phyloP scores from a whole-genome alignment of 345 rosid genomes.

The Carallia pectinifolia region DNA sequence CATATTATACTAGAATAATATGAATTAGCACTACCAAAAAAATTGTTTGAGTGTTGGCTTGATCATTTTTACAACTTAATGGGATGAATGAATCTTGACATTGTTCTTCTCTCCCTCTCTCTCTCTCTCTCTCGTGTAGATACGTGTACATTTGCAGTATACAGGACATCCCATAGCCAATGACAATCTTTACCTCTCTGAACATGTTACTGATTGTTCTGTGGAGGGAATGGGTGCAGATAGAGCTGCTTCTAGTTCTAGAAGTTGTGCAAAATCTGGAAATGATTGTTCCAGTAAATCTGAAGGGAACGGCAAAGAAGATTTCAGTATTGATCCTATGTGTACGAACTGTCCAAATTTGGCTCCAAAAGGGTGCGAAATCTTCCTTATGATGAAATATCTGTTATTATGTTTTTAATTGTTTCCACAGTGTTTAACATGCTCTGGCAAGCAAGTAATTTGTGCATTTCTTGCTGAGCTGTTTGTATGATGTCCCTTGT shows the following conservation, averaged over 20 bases:
- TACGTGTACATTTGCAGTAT: constrained; percentile 83
- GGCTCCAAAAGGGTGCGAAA: constrained; percentile 72
- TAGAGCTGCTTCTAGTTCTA: constrained; percentile 45
- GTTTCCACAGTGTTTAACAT: background rate
- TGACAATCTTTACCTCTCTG: constrained; percentile 71
- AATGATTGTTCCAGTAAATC: constrained; percentile 20
- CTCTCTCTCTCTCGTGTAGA: constrained; percentile 43
- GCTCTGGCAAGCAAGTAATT: background rate
- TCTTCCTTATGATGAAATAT: background rate
- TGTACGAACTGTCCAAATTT: constrained; percentile 79
- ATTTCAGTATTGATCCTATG: constrained; percentile 75
- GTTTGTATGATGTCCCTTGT: background rate
- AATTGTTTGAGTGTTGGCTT: too few species aligned
- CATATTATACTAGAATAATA: too few species aligned
- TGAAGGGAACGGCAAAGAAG: constrained; percentile 42
- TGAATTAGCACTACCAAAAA: too few species aligned
- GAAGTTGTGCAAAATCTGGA: constrained; percentile 22
- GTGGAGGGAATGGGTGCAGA: constrained; percentile 48
- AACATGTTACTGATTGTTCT: constrained; percentile 34
- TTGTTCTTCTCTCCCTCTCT: background rate
- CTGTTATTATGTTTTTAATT: background rate
- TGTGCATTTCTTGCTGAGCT: background rate
- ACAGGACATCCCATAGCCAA: constrained; percentile 91
- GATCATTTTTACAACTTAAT: too few species aligned
- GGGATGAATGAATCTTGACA: background rate